A percentile compares a stretch with the other conserved stretches of the same genome.
These are phyloP conservation scores for Solanum neorickii DNA, from an alignment of 257 asterid species.

Conservation along the genomic window DNA sequence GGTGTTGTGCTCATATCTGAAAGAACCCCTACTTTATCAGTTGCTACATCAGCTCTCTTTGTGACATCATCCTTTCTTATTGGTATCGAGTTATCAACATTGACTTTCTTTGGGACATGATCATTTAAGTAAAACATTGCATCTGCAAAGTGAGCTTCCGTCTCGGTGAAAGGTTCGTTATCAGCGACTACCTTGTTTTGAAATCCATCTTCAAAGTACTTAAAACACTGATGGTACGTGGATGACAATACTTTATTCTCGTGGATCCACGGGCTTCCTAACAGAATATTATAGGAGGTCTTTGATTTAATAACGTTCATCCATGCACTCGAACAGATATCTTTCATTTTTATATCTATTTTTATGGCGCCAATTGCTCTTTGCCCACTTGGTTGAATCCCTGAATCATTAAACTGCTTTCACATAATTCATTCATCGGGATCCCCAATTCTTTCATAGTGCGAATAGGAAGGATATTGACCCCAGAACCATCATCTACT, in stretches of 20 bases:
- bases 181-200: background rate
- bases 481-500: no score
- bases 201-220: background rate
- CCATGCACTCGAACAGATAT: background rate
- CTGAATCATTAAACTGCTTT: no score
- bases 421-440: no score
- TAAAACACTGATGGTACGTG: background rate
- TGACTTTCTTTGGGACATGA: background rate
- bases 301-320: no score
- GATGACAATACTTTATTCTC: no score
- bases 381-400: no score
- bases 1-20: background rate
- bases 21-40: background rate
- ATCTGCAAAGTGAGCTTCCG: background rate
- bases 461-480: no score
- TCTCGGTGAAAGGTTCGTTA: background rate
- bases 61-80: fast-evolving
- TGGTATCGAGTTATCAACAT: background rate
- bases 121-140: background rate
- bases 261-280: no score
- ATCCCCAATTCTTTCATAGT: no score
- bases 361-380: background rate
- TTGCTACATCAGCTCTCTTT: fast-evolving
- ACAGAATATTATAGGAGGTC: no score
- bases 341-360: no score